Base-by-base conservation (phyloP, 495 filamentous ascomycete species). In the Talaromyces stipitatus region DNA sequence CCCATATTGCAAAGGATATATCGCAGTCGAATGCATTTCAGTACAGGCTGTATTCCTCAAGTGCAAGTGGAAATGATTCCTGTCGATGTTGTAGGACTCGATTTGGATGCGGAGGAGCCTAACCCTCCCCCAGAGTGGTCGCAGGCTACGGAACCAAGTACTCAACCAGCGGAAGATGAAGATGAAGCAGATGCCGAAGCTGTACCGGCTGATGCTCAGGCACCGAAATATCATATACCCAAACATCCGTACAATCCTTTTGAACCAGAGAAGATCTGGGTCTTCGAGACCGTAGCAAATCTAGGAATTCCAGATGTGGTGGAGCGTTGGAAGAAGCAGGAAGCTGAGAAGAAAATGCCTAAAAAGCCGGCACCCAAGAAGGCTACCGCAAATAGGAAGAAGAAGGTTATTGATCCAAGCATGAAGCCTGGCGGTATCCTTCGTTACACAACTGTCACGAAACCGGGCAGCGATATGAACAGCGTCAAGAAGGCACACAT, bases 1-100 rank as follows among this genome's bases (percentile, higher is more conserved):
- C 76, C 79, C 32, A 62, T 73, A 36, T 60, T 82, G 14, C 69
- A 77, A 28, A 78, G 77, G 6, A 79, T 97, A 2, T 84, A 85
- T 58, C 85, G 79, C 23, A 80, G 73, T 52, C 73, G 94, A 28
- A 71, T 73, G 32, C 91, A 91, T 67, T 79, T 80, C 57, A 85
- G 78, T 46, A 92, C 86, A 0, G 95, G 94, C 62, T 84, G 80
- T 9, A 78, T 82, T 2, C 78, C 82, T 2, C 92, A 98, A 60
- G 61, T 96, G 5, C 85, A 92, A 14, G 64, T 96, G 46, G 84
- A 86, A 8, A 95, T 87, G 61, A 72, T 85, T 22, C 95, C 94
- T 0, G 77, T 79, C 1, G 82, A 89, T 28, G 76, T 97, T 30
- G 88, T 96, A 23, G 80, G 82, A 3, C 71, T 97, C 48, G 84